Evolutionary conservation across 768 basidiomycete genomes (phyloP).

Genomic region (Amylocystis lapponica): DNA sequence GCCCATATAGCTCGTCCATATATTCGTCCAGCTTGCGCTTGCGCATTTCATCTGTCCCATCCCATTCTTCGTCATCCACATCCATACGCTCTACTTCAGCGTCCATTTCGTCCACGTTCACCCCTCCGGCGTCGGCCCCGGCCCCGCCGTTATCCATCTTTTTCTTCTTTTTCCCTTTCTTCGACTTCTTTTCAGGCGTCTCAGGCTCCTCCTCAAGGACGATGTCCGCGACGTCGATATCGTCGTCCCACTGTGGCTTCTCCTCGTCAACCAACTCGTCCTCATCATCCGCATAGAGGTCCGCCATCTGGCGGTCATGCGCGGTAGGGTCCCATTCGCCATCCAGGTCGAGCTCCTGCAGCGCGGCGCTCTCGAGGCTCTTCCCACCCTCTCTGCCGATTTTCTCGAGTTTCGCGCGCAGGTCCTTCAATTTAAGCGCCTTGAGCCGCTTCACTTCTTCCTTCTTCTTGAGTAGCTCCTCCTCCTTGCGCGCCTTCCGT

Average conservation of each 20-base stretch:
- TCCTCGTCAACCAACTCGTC: conserved; percentile 32
- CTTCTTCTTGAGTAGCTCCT: conserved; percentile 62
- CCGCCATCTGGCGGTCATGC: conserved; percentile 80
- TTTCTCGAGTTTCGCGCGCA: conserved; percentile 67
- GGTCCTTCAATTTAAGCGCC: conserved; percentile 78
- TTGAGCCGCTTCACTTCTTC: conserved; percentile 82
- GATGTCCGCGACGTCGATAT: conserved; percentile 77
- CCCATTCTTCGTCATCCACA: conserved; percentile 64
- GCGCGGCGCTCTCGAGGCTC: conserved; percentile 41
- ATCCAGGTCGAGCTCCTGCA: conserved; percentile 76
- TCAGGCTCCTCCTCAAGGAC: conserved; percentile 30
- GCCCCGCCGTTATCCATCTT: conserved; percentile 34
- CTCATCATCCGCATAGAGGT: conserved; percentile 54
- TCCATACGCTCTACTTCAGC: conserved; percentile 56
- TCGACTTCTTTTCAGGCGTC: conserved; percentile 29
- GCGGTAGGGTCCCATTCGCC: conserved; percentile 88
- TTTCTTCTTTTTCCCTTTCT: conserved; percentile 57
- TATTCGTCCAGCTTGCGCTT: conserved; percentile 80
- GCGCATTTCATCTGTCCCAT: conserved; percentile 87
- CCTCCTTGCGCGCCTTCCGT: conserved; percentile 72
- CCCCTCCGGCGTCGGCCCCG: conserved; percentile 42
- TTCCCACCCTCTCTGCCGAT: conserved; percentile 69
- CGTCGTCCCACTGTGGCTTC: conserved; percentile 91
- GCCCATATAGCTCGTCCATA: conserved; percentile 84
- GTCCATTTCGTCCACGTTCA: conserved; percentile 42